Base-by-base conservation (phyloP, 306 rosid genomes). In the peach (Prunus persica) region DNA sequence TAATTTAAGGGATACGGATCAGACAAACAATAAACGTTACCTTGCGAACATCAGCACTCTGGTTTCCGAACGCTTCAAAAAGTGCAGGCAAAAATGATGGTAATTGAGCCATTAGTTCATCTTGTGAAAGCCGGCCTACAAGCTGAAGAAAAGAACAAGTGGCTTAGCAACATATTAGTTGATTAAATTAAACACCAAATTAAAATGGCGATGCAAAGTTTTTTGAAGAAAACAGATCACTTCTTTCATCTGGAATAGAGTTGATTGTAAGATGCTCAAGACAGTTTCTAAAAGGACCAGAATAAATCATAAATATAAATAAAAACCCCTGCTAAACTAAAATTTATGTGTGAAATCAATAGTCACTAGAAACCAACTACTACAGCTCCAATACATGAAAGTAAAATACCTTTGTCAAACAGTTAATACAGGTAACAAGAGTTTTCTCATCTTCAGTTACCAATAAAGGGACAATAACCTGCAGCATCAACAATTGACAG, bases 21-120 rank as follows among this genome's bases (percentile, higher is more conserved):
- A 66, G 70, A 67, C 25, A 63, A 65, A 73, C 38, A 52, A 68
- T 46, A 11, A 62, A 22, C 28, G 6, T 75, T 87, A 96, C 99
- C 99, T 96, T 96, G 50, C 99, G 97, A 76, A 96, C 97, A 80
- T 96, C 99, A 3, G 99, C 99, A 83, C 97, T 96, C 82, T 84
- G 97, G 83, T 92, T 91, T 81, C 99, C 98, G 73, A 96, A 96
- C 25, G 98, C 99, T 86, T 92, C 98, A 77, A 96, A 96, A 78
- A 96, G 86, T 64, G 98, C 88, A 81, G 99, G 99, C 82, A 96
- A 83, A 86, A 96, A 96, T 19, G 98, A 91, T 55, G 99, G 96
- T 51, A 96, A 77, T 74, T 91, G 97, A 79, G 89, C 76, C 96
- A 91, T 88, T 82, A 96, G 75, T 82, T 92, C 99, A 76, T 92